Base-by-base conservation (phyloP, 176 grass and related monocot species). In the Tillandsia fasciculata region DNA sequence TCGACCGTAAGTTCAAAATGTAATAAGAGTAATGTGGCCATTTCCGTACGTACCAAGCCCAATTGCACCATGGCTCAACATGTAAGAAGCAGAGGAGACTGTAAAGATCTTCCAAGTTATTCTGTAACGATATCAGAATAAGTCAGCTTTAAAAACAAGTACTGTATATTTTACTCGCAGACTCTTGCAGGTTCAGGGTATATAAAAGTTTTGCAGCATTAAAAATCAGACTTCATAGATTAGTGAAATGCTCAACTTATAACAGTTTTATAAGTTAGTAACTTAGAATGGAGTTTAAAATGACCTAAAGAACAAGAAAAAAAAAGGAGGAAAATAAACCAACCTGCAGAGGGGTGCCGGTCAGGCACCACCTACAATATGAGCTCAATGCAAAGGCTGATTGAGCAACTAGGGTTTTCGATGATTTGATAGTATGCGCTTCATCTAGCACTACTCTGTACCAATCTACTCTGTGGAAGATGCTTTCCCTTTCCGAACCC, bases 31-130 rank as follows among this genome's bases (percentile, higher is more conserved):
- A 42, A 42, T 42, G 33, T 42, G 4, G 33, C 54, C 51, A 52
- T 72, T 26, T 52, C 10, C 5, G 68, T 70, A 12, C 79, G 63
- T 91, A 91, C 92, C 92, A 96, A 49, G 42, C 77, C 70, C 78
- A 64, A 61, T 85, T 89, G 64, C 92, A 84, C 92, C 92, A 96
- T 64, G 88, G 92, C 61, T 96, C 78, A 1, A 91, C 88, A 68
- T 78, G 88, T 57, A 96, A 81, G 78, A 96, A 96, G 81, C 92
- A 80, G 77, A 96, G 83, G 54, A 96, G 92, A 80, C 92, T 91
- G 72, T 89, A 96, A 33, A 96, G 75, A 24, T 96, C 92, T 74
- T 96, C 88, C 83, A 96, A 80, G 79, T 74, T 86, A 80, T 96
- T 96, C 92, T 96, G 78, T 50, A 79, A 3, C 4, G 72, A 70